Base-by-base conservation (phyloP, 305 asterid genomes). In the Petunia hybrid region DNA sequence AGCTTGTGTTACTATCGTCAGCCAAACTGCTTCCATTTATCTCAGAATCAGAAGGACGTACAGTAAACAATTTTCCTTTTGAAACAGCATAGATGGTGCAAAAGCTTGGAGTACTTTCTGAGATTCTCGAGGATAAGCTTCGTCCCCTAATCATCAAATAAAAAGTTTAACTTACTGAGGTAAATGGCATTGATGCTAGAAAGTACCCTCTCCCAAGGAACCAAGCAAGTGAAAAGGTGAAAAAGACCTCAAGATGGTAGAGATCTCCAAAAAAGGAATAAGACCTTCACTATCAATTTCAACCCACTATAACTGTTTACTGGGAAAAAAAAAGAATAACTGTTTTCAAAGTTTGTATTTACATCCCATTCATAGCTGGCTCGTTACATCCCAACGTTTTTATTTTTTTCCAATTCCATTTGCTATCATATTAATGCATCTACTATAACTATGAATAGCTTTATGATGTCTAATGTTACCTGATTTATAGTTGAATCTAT, bases 61-160 rank as follows among this genome's bases (percentile, higher is more conserved):
- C 35, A 12, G 97, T 89, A 38, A 89, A 87, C 78, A 92, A 75
- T 84, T 92, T 90, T 75, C 98, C 98, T 85, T 91, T 94, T 59
- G 97, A 89, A 85, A 95, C 88, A 60, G 89, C 97, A 83, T 92
- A 95, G 10, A 93, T 92, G 8, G 91, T 85, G 87, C 98, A 95
- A 83, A 86, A 92, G 2, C 75, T 40, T 8, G 99, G 96, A 79
- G 90, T 85, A 78, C 83, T 64, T 76, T 84, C 86, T 5, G 96
- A 84, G 84, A 95, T 90, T 85, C 84, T 90, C 8, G 93, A 88
- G 56, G 99, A 93, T 83, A 95, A 56, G 64, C 76, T 86, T 42
- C 39, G 86, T 66, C 91, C 87, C 92, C 98, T 95, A 84, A 65
- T 16, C 38, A 80, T 71, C 76, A 61, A 77, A 45, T 79, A 46